Percentiles rank a stretch among this genome's conserved stretches.
Conservation (phyloP, 2,329 filamentous ascomycete genomes). For the Xylaria sp. region DNA sequence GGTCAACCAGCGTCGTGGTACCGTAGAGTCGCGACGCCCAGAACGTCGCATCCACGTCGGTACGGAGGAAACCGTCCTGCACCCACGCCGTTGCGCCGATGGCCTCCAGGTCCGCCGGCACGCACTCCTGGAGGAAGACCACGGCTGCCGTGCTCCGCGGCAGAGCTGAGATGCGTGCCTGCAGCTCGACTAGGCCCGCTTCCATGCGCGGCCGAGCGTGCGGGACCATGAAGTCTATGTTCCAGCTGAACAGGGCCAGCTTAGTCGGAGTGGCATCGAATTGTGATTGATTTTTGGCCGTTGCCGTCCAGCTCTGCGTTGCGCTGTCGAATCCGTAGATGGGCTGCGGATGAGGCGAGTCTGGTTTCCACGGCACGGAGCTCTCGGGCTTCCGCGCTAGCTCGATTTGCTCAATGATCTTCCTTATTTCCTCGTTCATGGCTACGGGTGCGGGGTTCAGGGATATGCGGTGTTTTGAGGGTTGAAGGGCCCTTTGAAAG, state of each 20-base stretch:
- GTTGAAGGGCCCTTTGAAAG: not conserved
- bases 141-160: conserved; percentile 48
- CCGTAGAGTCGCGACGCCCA: conserved; percentile 60
- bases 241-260: conserved; percentile 48
- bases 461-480: not conserved
- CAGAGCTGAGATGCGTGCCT: conserved; percentile 25
- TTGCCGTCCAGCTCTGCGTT: conserved; percentile 36
- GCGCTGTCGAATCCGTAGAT: conserved; percentile 40
- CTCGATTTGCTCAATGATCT: conserved; percentile 38
- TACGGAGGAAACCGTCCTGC: conserved; percentile 56
- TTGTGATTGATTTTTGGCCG: not conserved
- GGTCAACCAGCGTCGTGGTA: conserved; percentile 62
- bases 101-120: conserved; percentile 54
- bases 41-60: conserved; percentile 53
- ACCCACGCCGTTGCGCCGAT: conserved; percentile 59
- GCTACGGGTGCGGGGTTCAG: not conserved
- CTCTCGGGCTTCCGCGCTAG: conserved; percentile 27
- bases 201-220: conserved; percentile 43
- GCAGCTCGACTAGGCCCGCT: conserved; percentile 43
- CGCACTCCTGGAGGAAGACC: conserved; percentile 64
- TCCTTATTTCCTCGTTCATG: conserved; percentile 44
- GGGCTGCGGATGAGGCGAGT: conserved; percentile 44
- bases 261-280: conserved; percentile 25
- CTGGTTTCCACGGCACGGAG: conserved; percentile 41
- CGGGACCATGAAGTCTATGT: conserved; percentile 51